Base-by-base conservation (phyloP, 2,329 filamentous ascomycete species). In the Fusarium globosum region DNA sequence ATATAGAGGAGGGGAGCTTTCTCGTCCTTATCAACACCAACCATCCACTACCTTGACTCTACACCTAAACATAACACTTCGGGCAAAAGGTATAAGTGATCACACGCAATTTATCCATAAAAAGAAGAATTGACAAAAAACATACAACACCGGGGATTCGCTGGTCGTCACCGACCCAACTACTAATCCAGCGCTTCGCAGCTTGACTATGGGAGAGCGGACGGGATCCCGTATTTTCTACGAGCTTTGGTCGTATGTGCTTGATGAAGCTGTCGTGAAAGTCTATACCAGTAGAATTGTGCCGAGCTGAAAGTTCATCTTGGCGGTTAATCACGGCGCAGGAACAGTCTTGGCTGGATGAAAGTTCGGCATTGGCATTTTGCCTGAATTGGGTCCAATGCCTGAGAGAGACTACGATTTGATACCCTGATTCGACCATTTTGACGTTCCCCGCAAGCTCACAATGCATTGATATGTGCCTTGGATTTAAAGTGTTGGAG, bases 201-300 rank as follows among this genome's bases (percentile, higher is more conserved):
- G 30, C 30, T 33, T 33, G 48, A 52, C 48, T 52, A 52, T 52
- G 49, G 49, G 49, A 52, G 49, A 52, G 49, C 49, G 49, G 33
- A 38, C 49, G 49, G 49, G 33, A 48, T 48, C 45, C 45, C 45
- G 28, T 48, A 48, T 48, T 36, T 60, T 67, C 65, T 67, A 43
- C 63, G 65, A 68, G 65, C 65, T 68, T 49, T 68, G 65, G 63
- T 68, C 65, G 65, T 68, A 68, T 68, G 63, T 68, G 56, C 7
- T n/a, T 11, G 13, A 14, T 2, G 7, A 3, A 1, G 3, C 9
- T 63, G 16, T 6, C 21, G 15, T 10, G 7, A 12, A 0, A 5
- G 8, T 12, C 35, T 61, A 62, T 53, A 1, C 4, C n/a, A 16
- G 35, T 9, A 18, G 1, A 2, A 6, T 20, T 18, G 11, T 42